These are phyloP conservation scores for Barnettozyma sp. DNA, from an alignment of 805 yeast genomes.

Conservation along the genomic window DNA sequence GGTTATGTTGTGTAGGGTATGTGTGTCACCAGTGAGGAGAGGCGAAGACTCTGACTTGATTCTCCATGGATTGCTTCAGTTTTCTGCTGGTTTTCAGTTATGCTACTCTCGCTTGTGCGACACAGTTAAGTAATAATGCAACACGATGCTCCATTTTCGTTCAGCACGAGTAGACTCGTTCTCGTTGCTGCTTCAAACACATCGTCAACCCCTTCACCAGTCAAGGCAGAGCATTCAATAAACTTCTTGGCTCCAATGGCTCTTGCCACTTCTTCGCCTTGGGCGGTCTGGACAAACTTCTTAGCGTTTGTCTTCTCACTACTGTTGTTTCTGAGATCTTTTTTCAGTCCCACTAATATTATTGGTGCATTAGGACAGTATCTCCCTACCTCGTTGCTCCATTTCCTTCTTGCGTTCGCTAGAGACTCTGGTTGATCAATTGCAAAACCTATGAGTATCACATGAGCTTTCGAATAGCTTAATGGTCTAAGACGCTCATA, in stretches of 20 bases:
- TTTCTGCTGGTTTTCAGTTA: too few species aligned
- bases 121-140: too few species aligned
- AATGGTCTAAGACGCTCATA: slow-evolving; percentile 85
- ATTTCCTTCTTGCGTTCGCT: slow-evolving; percentile 73
- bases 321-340: slow-evolving; percentile 56
- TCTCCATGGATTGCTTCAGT: too few species aligned
- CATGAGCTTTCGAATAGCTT: slow-evolving; percentile 82
- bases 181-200: slow-evolving; percentile 90
- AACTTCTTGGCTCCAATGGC: slow-evolving; percentile 78
- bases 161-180: slow-evolving; percentile 57
- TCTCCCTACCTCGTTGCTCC: slow-evolving; percentile 78
- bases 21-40: too few species aligned
- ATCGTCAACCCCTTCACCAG: slow-evolving; percentile 94
- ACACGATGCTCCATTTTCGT: slow-evolving; percentile 38
- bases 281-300: slow-evolving; percentile 42
- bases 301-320: slow-evolving; percentile 29
- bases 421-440: slow-evolving; percentile 79
- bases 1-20: too few species aligned
- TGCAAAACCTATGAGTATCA: slow-evolving; percentile 80
- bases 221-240: slow-evolving; percentile 83
- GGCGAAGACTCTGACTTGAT: too few species aligned
- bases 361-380: slow-evolving; percentile 79
- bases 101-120: too few species aligned
- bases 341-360: slow-evolving; percentile 76
- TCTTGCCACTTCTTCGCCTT: slow-evolving; percentile 66